phyloP scores from a whole-genome alignment of 192 early-diverging fungal species.

The Podila epicladia region DNA sequence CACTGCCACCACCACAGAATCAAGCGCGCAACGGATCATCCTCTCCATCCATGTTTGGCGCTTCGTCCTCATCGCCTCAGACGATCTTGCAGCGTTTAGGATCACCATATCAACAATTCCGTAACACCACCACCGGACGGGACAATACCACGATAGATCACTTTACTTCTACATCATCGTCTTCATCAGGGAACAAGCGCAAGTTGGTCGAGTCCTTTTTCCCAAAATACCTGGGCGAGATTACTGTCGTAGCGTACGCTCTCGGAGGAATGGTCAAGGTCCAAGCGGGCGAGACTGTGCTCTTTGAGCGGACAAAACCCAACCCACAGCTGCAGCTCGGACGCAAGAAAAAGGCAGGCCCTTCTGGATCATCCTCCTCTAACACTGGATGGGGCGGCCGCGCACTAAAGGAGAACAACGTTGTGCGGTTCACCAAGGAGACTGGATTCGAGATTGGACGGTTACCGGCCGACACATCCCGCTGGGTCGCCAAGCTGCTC shows the following conservation, averaged over 20 bases:
- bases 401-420: slow-evolving; percentile 47
- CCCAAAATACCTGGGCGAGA: slow-evolving; percentile 28
- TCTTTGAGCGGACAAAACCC: slow-evolving; percentile 43
- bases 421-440: slow-evolving; percentile 57
- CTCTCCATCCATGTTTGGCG: too few relatives aligned
- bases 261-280: slow-evolving; percentile 52
- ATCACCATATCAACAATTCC: too few relatives aligned
- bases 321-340: slow-evolving; percentile 17
- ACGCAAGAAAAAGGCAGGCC: slow-evolving; percentile 32
- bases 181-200: slow-evolving; percentile 2
- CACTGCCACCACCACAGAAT: not conserved
- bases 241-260: slow-evolving; percentile 53
- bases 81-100: too few relatives aligned
- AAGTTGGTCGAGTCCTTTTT: slow-evolving; percentile 18
- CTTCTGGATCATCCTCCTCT: slow-evolving; percentile 3
- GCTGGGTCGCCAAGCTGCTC: slow-evolving; percentile 58
- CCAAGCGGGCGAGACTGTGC: slow-evolving; percentile 45
- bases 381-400: slow-evolving; percentile 28
- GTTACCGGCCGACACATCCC: slow-evolving; percentile 46
- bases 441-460: slow-evolving; percentile 58
- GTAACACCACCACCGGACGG: not conserved
- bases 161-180: slow-evolving; percentile 8
- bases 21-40: not conserved
- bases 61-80: too few relatives aligned
- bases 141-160: slow-evolving; percentile 23